Conservation (phyloP, 1,284 basidiomycete genomes). For the Apiotrichum montevideense region DNA sequence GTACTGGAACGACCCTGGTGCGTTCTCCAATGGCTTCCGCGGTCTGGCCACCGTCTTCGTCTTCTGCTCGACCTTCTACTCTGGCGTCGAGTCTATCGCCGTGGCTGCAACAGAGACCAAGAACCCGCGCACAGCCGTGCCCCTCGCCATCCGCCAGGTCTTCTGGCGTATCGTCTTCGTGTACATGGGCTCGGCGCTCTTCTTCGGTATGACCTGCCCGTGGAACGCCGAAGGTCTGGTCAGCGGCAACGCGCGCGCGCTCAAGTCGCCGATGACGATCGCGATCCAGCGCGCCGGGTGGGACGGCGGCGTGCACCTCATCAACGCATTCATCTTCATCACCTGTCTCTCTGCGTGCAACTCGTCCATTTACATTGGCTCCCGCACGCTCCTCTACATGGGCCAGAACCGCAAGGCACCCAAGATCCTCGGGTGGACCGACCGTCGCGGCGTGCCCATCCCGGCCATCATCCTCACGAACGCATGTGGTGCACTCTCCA, state of each 20-base stretch:
- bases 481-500: conserved; percentile 42
- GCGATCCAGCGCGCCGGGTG: conserved; percentile 63
- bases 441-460: conserved; percentile 46
- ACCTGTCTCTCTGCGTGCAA: conserved; percentile 43
- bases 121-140: conserved; percentile 68
- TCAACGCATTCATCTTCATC: conserved; percentile 61
- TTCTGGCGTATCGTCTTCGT: conserved; percentile 66
- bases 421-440: conserved; percentile 39
- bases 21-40: conserved; percentile 41
- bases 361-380: conserved; percentile 41
- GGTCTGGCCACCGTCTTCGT: conserved; percentile 18
- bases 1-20: conserved; percentile 49
- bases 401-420: conserved; percentile 40
- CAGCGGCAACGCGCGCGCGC: conserved; percentile 53
- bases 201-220: conserved; percentile 73
- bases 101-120: conserved; percentile 47
- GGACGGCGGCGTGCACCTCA: conserved; percentile 60
- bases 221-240: conserved; percentile 58
- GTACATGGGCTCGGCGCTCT: conserved; percentile 57
- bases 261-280: conserved; percentile 77
- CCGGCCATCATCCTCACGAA: conserved; percentile 39
- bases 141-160: conserved; percentile 67
- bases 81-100: conserved; percentile 44
- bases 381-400: conserved; percentile 34
- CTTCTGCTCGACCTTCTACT: conserved; percentile 20